Evolutionary conservation across 192 early-diverging fungal genomes (phyloP), one percentile per base, ranked within the genome.

Genomic region (Coemansia sp.): DNA sequence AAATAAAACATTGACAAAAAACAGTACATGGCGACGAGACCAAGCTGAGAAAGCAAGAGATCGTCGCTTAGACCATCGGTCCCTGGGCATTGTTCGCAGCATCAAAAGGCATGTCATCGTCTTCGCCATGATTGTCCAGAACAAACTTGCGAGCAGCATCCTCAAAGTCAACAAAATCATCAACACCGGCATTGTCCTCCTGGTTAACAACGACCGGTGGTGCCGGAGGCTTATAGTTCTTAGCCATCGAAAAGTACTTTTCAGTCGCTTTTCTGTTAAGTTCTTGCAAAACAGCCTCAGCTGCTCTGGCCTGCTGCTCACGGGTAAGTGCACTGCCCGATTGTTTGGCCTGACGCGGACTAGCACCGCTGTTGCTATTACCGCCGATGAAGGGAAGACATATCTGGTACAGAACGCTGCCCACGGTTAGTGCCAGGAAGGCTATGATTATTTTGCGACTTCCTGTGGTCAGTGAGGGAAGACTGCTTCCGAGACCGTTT

Each of bases 371-470:
- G 52, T 56, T 40, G 59, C 52, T 64, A 10, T 51, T 29, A n/a
- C 64, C 40, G 11, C 63, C 66, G 65, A 80, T 63, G 60, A 73
- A 56, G 12, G 77, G 77, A 62, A 50, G 34, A 38, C 69, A 42
- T 3, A 82, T 62, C 71, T 82, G 80, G 71, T 75, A 75, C 34
- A 82, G 58, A 17, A 65, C 59, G 59, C 80, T 82, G 58, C 80
- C 80, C n/a, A 82, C 45, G 22, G 65, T 69, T 17, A 82, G 51
- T 4, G 55, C 52, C 52, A 77, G 66, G 48, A 82, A 45, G 28
- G 34, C 64, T 10, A 75, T 4, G 5, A 75, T 38, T 10, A 71
- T 17, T 28, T 49, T 69, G 55, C 70, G 73, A 48, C 61, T 75
- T 5, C 32, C 56, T 22, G 69, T 52, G 6, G 63, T 55, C 4